A percentile compares a stretch with the other conserved stretches of the same genome.
Evolutionary conservation across 129 eudicot species (phyloP).

Genomic region (Gnaphalium uliginosum): DNA sequence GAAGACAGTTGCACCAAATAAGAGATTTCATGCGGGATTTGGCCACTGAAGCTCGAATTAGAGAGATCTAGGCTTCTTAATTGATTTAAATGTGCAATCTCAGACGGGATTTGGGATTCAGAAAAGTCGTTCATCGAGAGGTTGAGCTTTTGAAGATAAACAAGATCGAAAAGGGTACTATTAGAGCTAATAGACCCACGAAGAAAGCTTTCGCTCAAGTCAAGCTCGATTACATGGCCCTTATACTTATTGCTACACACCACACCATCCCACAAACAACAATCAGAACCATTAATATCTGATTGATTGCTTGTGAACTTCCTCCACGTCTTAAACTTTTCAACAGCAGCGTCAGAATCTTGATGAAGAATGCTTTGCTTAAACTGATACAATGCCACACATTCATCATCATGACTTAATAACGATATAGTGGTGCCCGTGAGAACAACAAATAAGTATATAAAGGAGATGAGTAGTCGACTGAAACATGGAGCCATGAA

Average conservation of each 20-base stretch:
- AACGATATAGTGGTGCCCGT: no score
- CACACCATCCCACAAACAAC: constrained; percentile 29
- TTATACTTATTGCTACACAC: not conserved
- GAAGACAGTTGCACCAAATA: not conserved
- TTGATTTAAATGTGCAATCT: constrained; percentile 1
- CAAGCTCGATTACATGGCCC: constrained; percentile 22
- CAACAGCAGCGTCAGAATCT: no score
- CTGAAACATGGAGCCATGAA: no score
- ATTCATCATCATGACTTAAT: no score
- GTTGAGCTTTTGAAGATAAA: constrained; percentile 21
- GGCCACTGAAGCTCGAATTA: constrained; percentile 12
- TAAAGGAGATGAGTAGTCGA: no score
- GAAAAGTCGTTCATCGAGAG: constrained; percentile 24
- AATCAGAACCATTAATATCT: not conserved
- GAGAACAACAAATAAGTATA: no score
- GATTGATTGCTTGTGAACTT: no score
- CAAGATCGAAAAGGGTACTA: constrained; percentile 29
- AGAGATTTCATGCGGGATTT: constrained; percentile 17
- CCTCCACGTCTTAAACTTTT: no score
- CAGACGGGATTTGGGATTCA: constrained; percentile 20
- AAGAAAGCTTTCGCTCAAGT: constrained; percentile 10
- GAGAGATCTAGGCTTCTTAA: constrained; percentile 20
- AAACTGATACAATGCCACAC: no score
- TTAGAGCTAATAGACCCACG: constrained; percentile 6
- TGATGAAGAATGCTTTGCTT: no score